These are phyloP conservation scores for Petunia axillaris DNA, from an alignment of 257 asterid species.

Conservation along the genomic window DNA sequence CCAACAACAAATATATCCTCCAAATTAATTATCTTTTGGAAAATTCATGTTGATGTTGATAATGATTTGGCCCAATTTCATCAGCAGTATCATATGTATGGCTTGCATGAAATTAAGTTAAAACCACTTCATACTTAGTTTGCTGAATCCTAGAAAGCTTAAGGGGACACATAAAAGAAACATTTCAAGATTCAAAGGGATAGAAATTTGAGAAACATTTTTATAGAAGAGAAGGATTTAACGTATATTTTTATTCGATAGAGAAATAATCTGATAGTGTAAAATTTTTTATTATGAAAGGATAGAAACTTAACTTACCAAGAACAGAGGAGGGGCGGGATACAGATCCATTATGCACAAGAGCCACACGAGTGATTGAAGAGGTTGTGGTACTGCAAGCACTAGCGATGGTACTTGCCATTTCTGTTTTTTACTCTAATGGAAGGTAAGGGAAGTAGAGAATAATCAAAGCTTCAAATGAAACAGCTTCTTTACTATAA, in stretches of 20 bases:
- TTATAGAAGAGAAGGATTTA: neutral
- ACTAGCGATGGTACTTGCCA: conserved; percentile 74
- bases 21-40: neutral
- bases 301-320: conserved; percentile 36
- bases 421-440: conserved; percentile 23
- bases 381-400: conserved; percentile 45
- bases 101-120: neutral
- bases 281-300: too few species aligned
- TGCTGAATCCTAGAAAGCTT: too few species aligned
- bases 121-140: too few species aligned
- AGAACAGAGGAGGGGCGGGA: conserved; percentile 44
- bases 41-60: too few species aligned
- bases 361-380: conserved; percentile 54
- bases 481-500: neutral
- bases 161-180: too few species aligned
- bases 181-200: too few species aligned
- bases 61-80: neutral
- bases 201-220: neutral
- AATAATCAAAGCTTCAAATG: neutral
- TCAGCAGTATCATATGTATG: neutral
- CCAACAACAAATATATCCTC: neutral
- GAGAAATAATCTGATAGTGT: too few species aligned
- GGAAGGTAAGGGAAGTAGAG: neutral
- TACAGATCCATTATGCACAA: conserved; percentile 46
- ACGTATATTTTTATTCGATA: too few species aligned